Conservation (phyloP, 352 stramenopile genomes). For the Phytophthora podocarpi region DNA sequence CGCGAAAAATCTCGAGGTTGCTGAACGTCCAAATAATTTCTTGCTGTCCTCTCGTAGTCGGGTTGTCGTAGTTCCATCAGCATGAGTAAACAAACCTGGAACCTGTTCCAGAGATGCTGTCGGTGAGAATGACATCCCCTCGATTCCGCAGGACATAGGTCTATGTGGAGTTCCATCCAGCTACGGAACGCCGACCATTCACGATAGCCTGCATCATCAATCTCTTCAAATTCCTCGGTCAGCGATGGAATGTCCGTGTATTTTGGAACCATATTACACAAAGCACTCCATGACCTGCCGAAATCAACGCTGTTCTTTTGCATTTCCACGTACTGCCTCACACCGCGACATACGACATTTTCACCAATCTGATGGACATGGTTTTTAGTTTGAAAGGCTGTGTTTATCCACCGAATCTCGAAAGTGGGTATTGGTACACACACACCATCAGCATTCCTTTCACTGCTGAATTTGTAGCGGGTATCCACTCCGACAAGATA, state of each 20-base stretch:
- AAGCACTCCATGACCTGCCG: background rate
- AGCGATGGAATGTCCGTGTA: background rate
- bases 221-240: conserved; percentile 3
- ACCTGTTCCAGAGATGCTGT: background rate
- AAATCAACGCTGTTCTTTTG: background rate
- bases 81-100: background rate
- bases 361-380: conserved; percentile 1
- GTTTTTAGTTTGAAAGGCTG: background rate
- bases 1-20: conserved; percentile 6
- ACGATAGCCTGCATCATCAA: background rate
- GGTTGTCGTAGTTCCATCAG: background rate
- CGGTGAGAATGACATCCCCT: conserved; percentile 3
- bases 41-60: background rate
- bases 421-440: background rate
- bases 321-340: background rate
- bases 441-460: background rate
- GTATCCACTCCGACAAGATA: background rate
- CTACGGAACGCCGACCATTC: background rate
- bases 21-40: background rate
- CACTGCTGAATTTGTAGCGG: background rate
- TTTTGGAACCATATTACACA: conserved; percentile 1
- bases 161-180: background rate
- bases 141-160: background rate
- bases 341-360: background rate
- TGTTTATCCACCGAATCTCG: conserved; percentile 2